Conservation (phyloP, 805 yeast genomes). For the Saturnispora silvae region DNA sequence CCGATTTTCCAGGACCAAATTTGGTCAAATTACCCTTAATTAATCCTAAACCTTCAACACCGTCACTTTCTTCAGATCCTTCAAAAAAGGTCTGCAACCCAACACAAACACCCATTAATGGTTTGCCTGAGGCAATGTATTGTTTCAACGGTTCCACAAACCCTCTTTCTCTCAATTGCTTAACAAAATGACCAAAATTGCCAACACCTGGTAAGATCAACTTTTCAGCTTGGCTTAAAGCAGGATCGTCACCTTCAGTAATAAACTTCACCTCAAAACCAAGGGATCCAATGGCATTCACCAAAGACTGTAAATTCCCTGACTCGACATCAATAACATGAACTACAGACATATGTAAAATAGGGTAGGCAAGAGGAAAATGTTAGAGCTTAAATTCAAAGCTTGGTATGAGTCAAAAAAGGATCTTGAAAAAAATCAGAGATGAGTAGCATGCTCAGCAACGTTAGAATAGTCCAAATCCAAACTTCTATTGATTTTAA, state of each 20-base stretch:
- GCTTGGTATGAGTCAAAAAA: too few species aligned
- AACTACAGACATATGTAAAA: constrained; percentile 24
- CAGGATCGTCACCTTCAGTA: constrained; percentile 45
- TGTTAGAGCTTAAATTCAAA: too few species aligned
- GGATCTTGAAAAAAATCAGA: too few species aligned
- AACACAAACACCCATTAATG: constrained; percentile 95
- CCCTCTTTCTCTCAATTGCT: constrained; percentile 48
- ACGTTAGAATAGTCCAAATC: too few species aligned
- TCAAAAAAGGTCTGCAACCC: constrained; percentile 82
- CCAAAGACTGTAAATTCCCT: constrained; percentile 84
- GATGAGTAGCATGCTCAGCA: too few species aligned
- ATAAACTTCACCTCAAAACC: constrained; percentile 64
- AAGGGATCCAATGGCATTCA: constrained; percentile 70
- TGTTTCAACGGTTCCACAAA: constrained; percentile 55
- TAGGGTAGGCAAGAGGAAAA: background rate
- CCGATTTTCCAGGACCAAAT: constrained; percentile 66
- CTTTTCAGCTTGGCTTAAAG: constrained; percentile 35
- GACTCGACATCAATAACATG: constrained; percentile 86
- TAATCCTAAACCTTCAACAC: constrained; percentile 45
- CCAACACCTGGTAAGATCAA: constrained; percentile 95
- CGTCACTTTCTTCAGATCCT: constrained; percentile 66
- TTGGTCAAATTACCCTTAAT: constrained; percentile 43
- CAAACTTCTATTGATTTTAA: too few species aligned
- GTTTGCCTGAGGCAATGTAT: constrained; percentile 68
- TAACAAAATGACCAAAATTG: constrained; percentile 88